Conservation (phyloP, 2,329 filamentous ascomycete genomes). For the Aspergillus brunneoviolaceus region DNA sequence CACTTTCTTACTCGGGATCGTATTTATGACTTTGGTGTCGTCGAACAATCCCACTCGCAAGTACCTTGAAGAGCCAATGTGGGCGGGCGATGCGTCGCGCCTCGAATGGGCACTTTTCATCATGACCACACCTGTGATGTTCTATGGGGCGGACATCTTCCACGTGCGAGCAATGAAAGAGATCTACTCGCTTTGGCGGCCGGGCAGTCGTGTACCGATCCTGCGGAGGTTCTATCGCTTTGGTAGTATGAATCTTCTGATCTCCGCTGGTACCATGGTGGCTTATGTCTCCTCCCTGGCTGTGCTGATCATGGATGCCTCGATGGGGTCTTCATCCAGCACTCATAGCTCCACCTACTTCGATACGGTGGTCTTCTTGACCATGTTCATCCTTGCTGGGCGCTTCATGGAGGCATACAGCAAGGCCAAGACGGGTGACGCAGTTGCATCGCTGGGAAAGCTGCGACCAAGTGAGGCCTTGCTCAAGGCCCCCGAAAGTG, state of each 20-base stretch:
- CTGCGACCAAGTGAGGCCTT: constrained; percentile 75
- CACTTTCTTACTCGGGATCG: constrained; percentile 81
- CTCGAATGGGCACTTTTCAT: constrained; percentile 78
- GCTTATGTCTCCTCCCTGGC: constrained; percentile 82
- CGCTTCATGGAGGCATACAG: constrained; percentile 72
- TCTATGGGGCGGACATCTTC: constrained; percentile 82
- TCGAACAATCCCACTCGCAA: constrained; percentile 56
- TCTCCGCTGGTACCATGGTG: constrained; percentile 83
- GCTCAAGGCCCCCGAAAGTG: constrained; percentile 50
- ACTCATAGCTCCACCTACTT: constrained; percentile 70
- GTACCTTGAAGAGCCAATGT: constrained; percentile 70
- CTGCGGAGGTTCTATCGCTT: constrained; percentile 82
- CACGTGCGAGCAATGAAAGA: constrained; percentile 78
- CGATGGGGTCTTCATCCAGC: constrained; percentile 38
- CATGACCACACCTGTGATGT: constrained; percentile 81
- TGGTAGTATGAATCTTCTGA: constrained; percentile 93
- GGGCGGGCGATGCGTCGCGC: constrained; percentile 68
- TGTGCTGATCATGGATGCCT: constrained; percentile 65
- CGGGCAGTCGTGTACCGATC: constrained; percentile 69
- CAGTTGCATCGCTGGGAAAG: constrained; percentile 74
- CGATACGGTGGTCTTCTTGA: constrained; percentile 89
- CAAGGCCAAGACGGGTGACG: constrained; percentile 86
- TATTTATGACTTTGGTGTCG: constrained; percentile 82
- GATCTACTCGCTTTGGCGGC: constrained; percentile 73
- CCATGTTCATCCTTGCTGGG: constrained; percentile 75